Percentiles rank a stretch among this genome's conserved stretches.
phyloP scores from a whole-genome alignment of 1,139 yeast species.

The Trichomonascaceae sp. region DNA sequence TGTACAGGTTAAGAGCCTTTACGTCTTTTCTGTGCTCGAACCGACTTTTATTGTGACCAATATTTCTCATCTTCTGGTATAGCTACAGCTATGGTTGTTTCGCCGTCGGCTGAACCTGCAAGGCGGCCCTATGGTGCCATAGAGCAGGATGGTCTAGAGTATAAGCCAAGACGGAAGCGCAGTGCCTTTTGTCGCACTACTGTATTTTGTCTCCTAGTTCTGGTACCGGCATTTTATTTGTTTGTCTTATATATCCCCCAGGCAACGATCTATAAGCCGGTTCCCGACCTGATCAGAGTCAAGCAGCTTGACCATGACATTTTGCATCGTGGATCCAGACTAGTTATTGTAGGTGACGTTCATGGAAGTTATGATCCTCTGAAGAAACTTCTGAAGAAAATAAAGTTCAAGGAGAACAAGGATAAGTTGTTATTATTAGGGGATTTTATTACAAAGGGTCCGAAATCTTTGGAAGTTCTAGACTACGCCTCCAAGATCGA shows the following conservation, averaged over 20 bases:
- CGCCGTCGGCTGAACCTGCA: background rate
- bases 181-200: background rate
- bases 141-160: background rate
- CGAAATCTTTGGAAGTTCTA: constrained; percentile 61
- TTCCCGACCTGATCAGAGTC: constrained; percentile 22
- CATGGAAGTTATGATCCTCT: constrained; percentile 71
- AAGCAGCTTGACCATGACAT: constrained; percentile 16
- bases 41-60: background rate
- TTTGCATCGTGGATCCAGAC: constrained; percentile 32
- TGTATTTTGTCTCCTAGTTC: constrained; percentile 1
- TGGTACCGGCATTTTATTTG: constrained; percentile 15
- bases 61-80: background rate
- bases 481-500: constrained; percentile 51
- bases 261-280: constrained; percentile 15
- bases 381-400: constrained; percentile 41
- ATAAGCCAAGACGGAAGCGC: background rate
- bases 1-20: background rate
- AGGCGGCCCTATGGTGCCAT: background rate
- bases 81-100: background rate
- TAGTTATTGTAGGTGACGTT: constrained; percentile 76
- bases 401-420: constrained; percentile 37
- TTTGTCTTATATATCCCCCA: constrained; percentile 19
- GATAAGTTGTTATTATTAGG: constrained; percentile 74
- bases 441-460: constrained; percentile 82
- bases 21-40: background rate